Conservation (phyloP, 441 rosid genomes). For the Gossypium schwendimanii region DNA sequence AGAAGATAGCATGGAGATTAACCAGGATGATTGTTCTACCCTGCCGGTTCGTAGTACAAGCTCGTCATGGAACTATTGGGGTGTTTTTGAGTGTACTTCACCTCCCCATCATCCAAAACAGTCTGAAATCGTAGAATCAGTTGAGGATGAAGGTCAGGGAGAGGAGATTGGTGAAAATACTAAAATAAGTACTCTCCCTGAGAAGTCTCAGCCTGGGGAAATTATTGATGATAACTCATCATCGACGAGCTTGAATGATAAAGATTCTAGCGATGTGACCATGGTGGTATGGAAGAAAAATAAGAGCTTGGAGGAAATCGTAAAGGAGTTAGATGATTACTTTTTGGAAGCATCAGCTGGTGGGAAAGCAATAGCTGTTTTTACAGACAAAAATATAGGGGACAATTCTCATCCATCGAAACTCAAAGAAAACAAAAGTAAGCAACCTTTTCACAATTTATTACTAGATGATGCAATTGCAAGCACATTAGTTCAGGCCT, state of each 20-base stretch:
- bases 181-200: slow-evolving; percentile 22
- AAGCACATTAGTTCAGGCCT: not conserved
- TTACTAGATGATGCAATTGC: not conserved
- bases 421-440: slow-evolving; percentile 60
- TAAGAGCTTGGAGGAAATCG: slow-evolving; percentile 62
- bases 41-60: slow-evolving; percentile 33
- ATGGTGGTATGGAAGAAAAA: slow-evolving; percentile 39
- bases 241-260: slow-evolving; percentile 43
- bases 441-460: slow-evolving; percentile 12
- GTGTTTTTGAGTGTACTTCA: slow-evolving; percentile 33
- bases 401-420: slow-evolving; percentile 43
- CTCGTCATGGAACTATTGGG: slow-evolving; percentile 46
- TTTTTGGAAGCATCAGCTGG: slow-evolving; percentile 79
- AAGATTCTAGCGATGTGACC: slow-evolving; percentile 35
- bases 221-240: slow-evolving; percentile 53
- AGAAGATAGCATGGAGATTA: slow-evolving; percentile 29
- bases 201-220: slow-evolving; percentile 36
- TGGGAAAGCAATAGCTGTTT: slow-evolving; percentile 64
- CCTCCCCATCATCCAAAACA: slow-evolving; percentile 19
- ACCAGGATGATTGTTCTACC: slow-evolving; percentile 9
- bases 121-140: slow-evolving; percentile 30
- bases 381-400: slow-evolving; percentile 50
- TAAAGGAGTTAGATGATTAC: slow-evolving; percentile 76
- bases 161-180: slow-evolving; percentile 30
- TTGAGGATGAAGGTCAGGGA: slow-evolving; percentile 48